Conservation (phyloP, 1,139 yeast species). For the Waltiozyma sp. region DNA sequence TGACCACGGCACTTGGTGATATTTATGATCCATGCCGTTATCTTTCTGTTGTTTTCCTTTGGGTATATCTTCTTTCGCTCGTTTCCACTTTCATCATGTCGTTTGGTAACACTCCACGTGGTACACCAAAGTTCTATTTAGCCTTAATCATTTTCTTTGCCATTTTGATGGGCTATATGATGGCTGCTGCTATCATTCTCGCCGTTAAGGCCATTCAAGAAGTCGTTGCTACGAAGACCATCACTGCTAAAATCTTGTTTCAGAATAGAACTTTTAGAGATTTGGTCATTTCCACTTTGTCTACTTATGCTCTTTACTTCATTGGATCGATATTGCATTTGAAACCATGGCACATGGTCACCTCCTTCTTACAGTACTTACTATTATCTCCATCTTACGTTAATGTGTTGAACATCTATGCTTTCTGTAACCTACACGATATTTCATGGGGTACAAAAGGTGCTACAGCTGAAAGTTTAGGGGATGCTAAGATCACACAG, state of each 20-base stretch:
- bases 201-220: conserved; percentile 60
- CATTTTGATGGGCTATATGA: conserved; percentile 80
- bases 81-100: conserved; percentile 85
- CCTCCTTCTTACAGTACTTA: conserved; percentile 79
- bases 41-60: conserved; percentile 69
- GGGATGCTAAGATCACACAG: conserved; percentile 56
- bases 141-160: conserved; percentile 87
- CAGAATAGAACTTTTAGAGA: conserved; percentile 62
- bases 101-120: conserved; percentile 90
- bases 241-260: conserved; percentile 29
- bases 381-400: conserved; percentile 83
- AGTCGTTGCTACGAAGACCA: conserved; percentile 17
- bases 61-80: conserved; percentile 84
- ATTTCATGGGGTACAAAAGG: conserved; percentile 99
- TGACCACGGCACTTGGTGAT: conserved; percentile 58
- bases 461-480: conserved; percentile 50
- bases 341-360: conserved; percentile 93
- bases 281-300: conserved; percentile 70
- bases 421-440: conserved; percentile 93
- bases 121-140: conserved; percentile 73
- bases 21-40: conserved; percentile 60
- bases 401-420: conserved; percentile 78
- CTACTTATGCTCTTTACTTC: conserved; percentile 76
- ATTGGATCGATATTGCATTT: conserved; percentile 68
- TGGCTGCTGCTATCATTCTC: conserved; percentile 78